Percentiles rank a stretch among this genome's conserved stretches.
phyloP scores from a whole-genome alignment of 306 rosid species.

The Carpinus viminea region DNA sequence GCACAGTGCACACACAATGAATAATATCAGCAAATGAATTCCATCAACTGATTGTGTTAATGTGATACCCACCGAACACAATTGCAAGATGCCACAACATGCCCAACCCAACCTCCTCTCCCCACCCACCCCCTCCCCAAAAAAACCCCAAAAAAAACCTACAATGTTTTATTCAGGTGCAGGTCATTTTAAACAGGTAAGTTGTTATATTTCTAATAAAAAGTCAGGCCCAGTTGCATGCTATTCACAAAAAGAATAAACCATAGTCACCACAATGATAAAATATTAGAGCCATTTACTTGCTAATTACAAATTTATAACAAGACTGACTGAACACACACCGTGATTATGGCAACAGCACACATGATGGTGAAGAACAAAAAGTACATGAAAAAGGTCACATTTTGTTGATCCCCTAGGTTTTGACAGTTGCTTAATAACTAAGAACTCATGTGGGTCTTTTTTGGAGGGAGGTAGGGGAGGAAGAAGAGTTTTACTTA shows the following conservation, averaged over 20 bases:
- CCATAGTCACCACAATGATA: too few species aligned
- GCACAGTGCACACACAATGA: neutral
- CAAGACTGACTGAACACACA: neutral
- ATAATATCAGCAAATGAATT: conserved; percentile 8
- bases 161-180: neutral
- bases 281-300: neutral
- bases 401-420: neutral
- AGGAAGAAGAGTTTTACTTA: neutral
- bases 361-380: neutral
- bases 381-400: neutral
- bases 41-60: neutral
- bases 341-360: neutral
- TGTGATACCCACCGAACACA: conserved; percentile 17
- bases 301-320: neutral
- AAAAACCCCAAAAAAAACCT: neutral
- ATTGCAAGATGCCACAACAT: neutral
- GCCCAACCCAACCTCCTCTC: neutral
- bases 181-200: too few species aligned
- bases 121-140: neutral
- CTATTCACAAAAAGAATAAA: neutral
- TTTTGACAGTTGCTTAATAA: neutral
- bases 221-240: neutral
- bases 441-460: neutral
- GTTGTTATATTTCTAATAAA: neutral
- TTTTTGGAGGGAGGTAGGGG: neutral